Evolutionary conservation across 1,139 yeast species (phyloP), one percentile per base, ranked within the genome.

Genomic region (Blastobotrys ciferrii): DNA sequence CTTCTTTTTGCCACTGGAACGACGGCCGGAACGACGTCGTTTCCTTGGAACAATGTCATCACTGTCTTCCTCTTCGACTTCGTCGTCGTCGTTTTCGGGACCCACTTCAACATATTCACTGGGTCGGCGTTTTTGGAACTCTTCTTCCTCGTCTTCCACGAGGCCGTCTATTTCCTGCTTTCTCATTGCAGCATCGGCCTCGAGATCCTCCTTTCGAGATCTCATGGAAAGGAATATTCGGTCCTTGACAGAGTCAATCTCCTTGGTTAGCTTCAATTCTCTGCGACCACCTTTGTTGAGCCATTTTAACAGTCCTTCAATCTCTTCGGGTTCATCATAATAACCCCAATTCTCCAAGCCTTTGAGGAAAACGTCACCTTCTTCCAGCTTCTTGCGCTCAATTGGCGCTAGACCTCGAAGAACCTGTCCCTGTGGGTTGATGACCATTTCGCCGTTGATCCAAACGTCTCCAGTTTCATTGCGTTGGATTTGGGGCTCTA

Each of bases 261-360:
- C 96, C 54, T 83, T 83, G 33, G 78, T 69, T 42, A 92, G 73
- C 36, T 71, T 74, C 7, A 81, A 74, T 62, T 92, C 98, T 42
- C 96, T 73, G 46, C 71, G 72, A 2, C 98, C 98, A 75, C 82
- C 78, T 5, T 80, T 82, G 59, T 84, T 82, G 48, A 91, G 72
- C 88, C 95, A 86, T 11, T 68, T 62, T 5, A 83, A 55, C 28
- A 92, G 65, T n/a, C 63, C 64, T 1, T 76, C 77, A 32, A 91
- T 66, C 47, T 86, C 84, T 9, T 76, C 78, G 1, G 78, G 75
- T 1, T 67, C 69, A 53, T 89, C 96, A 58, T 77, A 87, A 60
- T 66, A 83, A 58, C 88, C 80, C 92, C 96, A 88, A 41, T 77
- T 75, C 6, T 68, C 58, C 4, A 81, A 76, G 20, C 75, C 68